A percentile compares a stretch with the other conserved stretches of the same genome.
Evolutionary conservation across 2,329 filamentous ascomycete species (phyloP).

Genomic region (Colletotrichum ledebouriae): DNA sequence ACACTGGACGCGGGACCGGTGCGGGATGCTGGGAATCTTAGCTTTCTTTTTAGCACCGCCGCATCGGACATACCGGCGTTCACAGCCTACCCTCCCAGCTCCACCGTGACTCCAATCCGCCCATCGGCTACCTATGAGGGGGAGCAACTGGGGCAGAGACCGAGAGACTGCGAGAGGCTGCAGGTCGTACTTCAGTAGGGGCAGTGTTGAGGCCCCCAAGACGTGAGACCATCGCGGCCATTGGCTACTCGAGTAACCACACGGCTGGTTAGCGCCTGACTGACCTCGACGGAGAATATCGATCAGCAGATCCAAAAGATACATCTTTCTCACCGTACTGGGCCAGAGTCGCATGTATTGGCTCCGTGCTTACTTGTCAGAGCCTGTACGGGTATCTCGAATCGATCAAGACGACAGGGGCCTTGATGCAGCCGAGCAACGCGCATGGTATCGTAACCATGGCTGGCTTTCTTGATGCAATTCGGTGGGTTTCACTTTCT

Average conservation of each 20-base stretch:
- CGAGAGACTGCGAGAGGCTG: neutral
- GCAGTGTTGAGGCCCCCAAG: slow-evolving; percentile 32
- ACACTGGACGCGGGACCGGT: slow-evolving; percentile 12
- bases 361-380: slow-evolving; percentile 14
- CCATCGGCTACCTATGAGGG: neutral
- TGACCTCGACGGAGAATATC: slow-evolving; percentile 6
- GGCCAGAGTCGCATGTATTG: slow-evolving; percentile 4
- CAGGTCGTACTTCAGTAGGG: slow-evolving; percentile 13
- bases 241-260: slow-evolving; percentile 31
- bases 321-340: slow-evolving; percentile 18
- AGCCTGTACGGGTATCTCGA: slow-evolving; percentile 25
- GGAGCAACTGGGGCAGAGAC: neutral
- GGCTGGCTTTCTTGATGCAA: slow-evolving; percentile 23
- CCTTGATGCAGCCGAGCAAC: slow-evolving; percentile 11
- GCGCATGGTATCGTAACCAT: slow-evolving; percentile 31
- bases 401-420: slow-evolving; percentile 25
- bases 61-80: slow-evolving; percentile 28
- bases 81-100: slow-evolving; percentile 27
- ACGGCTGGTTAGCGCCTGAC: slow-evolving; percentile 28
- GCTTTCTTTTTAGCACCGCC: slow-evolving; percentile 22
- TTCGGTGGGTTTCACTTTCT: slow-evolving; percentile 37
- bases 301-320: slow-evolving; percentile 40
- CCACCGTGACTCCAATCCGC: slow-evolving; percentile 20
- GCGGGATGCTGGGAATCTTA: slow-evolving; percentile 16
- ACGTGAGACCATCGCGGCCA: slow-evolving; percentile 18